phyloP scores from a whole-genome alignment of 1,284 basidiomycete genomes.

The Cryptococcus sp. region DNA sequence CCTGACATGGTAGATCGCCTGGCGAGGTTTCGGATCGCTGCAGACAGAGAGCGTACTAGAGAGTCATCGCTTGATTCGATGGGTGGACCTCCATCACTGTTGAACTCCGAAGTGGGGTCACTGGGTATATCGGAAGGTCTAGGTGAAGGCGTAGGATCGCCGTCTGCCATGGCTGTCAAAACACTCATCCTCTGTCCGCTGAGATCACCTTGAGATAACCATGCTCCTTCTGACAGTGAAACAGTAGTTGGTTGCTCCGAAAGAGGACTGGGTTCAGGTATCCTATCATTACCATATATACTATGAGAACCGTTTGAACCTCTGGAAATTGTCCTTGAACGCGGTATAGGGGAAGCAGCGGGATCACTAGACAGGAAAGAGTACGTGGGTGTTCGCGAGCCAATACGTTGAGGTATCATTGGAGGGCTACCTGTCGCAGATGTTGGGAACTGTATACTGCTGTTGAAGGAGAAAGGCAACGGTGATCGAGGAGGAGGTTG shows the following conservation, averaged over 20 bases:
- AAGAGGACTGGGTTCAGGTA: too few relatives aligned
- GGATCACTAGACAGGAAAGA: slow-evolving; percentile 13
- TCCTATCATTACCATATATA: too few relatives aligned
- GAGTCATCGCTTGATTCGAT: too few relatives aligned
- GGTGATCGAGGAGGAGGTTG: slow-evolving; percentile 14
- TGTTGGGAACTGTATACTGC: not conserved
- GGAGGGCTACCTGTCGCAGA: not conserved
- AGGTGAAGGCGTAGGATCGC: too few relatives aligned
- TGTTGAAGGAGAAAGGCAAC: slow-evolving; percentile 1
- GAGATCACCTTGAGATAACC: not conserved
- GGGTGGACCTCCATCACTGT: too few relatives aligned
- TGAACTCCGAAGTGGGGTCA: too few relatives aligned
- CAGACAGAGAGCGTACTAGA: not conserved
- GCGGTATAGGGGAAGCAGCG: not conserved
- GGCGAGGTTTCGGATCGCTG: slow-evolving; percentile 3
- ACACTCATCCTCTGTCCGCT: not conserved
- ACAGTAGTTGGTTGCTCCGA: not conserved
- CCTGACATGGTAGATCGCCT: not conserved
- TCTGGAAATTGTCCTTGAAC: slow-evolving; percentile 1
- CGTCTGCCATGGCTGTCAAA: not conserved
- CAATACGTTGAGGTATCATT: not conserved
- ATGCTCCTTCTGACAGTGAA: not conserved
- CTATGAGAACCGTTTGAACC: not conserved
- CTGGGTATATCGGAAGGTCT: too few relatives aligned
- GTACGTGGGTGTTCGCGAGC: slow-evolving; percentile 5